Evolutionary conservation across 768 basidiomycete genomes (phyloP), one percentile per base, ranked within the genome.

Genomic region (Tylopilus vinaceipallidus): DNA sequence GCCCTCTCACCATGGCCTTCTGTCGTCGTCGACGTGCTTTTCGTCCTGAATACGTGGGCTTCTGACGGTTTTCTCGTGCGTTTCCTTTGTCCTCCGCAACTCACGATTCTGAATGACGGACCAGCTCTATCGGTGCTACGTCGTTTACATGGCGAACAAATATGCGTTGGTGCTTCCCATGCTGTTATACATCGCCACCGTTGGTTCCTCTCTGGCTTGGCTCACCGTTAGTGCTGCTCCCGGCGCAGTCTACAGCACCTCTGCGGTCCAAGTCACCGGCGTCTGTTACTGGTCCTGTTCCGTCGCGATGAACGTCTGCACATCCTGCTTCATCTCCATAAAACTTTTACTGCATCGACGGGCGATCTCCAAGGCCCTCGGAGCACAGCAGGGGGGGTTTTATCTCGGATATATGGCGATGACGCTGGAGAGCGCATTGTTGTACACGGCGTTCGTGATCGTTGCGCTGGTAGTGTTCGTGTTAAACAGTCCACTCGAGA

Each of bases 401-500:
- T 62, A 64, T 30, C 37, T 63, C 32, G 26, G 49, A 2, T 63
- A 58, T n/a, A 58, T 64, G 59, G 49, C 59, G 2, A 58, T 63
- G 62, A 58, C 59, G 19, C 56, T 63, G 37, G 61, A 63, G 47
- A 62, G 61, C 47, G 61, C 61, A 0, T 0, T 47, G 40, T 26
- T 63, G 27, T 63, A 63, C 20, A 55, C 61, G 0, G 26, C 24
- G 17, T 55, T 54, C 6, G 52, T 16, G 13, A 29, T 61, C 20
- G 11, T 56, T 2, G 50, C 53, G 1, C 10, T 64, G 34, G 26
- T 52, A 1, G 49, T 52, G 12, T 62, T 64, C 13, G 16, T 30
- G 38, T 7, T 43, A 17, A 61, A 63, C 33, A 62, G 59, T 14
- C 61, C 62, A 14, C 56, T 64, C 34, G 47, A 46, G 41, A 61